phyloP scores from a whole-genome alignment of 148 eudicot species.

The Agrostemma githago region DNA sequence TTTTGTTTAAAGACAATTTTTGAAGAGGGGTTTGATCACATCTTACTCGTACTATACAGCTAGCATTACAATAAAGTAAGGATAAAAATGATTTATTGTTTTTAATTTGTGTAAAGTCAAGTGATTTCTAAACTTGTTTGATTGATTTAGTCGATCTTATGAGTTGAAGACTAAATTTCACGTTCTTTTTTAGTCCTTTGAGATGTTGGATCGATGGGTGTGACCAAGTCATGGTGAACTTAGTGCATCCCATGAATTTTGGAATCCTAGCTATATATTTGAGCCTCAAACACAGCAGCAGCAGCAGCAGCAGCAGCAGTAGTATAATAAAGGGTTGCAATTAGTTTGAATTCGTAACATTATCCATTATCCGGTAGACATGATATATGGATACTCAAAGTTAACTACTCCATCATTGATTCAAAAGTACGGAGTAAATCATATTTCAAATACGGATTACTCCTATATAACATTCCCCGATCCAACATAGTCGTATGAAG shows the following conservation, averaged over 20 bases:
- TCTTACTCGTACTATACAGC: constrained; percentile 14
- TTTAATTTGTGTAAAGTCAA: constrained; percentile 14
- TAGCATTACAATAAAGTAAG: constrained; percentile 9
- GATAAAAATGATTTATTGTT: background rate
- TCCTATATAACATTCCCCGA: too few species aligned
- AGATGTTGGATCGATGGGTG: background rate
- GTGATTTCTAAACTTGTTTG: constrained; percentile 5
- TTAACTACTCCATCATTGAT: too few species aligned
- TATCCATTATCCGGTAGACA: too few species aligned
- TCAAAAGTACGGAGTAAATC: too few species aligned
- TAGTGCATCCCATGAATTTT: constrained; percentile 14
- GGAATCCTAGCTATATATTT: background rate
- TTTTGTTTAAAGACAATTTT: constrained; percentile 12
- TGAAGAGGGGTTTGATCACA: constrained; percentile 3
- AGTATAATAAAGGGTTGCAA: too few species aligned
- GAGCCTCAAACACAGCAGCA: background rate
- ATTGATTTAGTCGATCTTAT: constrained; percentile 12
- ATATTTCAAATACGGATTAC: too few species aligned
- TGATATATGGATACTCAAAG: too few species aligned
- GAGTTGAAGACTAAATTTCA: constrained; percentile 7
- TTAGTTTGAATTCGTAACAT: too few species aligned
- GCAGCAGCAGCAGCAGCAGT: too few species aligned
- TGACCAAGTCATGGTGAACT: constrained; percentile 6
- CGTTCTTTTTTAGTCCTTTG: constrained; percentile 8
- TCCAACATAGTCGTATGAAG: too few species aligned